phyloP scores from a whole-genome alignment of 768 basidiomycete genomes.

The Cystobasidium onofrii region DNA sequence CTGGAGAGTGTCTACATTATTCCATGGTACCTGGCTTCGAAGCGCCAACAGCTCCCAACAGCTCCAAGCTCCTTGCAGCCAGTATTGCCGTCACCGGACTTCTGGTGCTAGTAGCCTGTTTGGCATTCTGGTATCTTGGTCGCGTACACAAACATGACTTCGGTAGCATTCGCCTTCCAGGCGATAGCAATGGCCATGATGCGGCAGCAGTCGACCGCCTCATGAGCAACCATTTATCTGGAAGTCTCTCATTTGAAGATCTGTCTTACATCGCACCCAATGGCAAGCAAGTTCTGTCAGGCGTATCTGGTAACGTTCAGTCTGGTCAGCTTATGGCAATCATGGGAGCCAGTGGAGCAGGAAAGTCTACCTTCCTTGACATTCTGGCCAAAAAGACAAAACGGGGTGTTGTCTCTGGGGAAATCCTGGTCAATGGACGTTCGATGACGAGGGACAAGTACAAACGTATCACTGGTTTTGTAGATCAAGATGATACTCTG shows the following conservation, averaged over 20 bases:
- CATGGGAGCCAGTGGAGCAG: slow-evolving; percentile 72
- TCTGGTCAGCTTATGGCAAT: slow-evolving; percentile 82
- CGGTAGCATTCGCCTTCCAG: slow-evolving; percentile 56
- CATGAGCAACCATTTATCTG: slow-evolving; percentile 90
- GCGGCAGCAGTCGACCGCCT: slow-evolving; percentile 72
- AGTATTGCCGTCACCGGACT: slow-evolving; percentile 70
- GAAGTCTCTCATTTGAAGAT: slow-evolving; percentile 79
- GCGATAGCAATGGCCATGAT: slow-evolving; percentile 51
- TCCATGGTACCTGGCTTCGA: slow-evolving; percentile 92
- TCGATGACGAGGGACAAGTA: slow-evolving; percentile 65
- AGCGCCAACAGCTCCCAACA: slow-evolving; percentile 74
- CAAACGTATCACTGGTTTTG: slow-evolving; percentile 80
- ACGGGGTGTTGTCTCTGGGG: slow-evolving; percentile 64
- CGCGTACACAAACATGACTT: slow-evolving; percentile 59
- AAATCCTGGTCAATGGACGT: slow-evolving; percentile 76
- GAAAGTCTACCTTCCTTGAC: slow-evolving; percentile 69
- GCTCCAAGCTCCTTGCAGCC: slow-evolving; percentile 69
- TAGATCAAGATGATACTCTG: slow-evolving; percentile 96
- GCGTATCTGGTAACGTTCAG: slow-evolving; percentile 59
- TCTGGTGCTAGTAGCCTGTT: slow-evolving; percentile 60
- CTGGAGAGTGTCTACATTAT: slow-evolving; percentile 88
- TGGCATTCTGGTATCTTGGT: slow-evolving; percentile 85
- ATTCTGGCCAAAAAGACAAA: slow-evolving; percentile 87
- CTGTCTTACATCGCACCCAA: slow-evolving; percentile 66
- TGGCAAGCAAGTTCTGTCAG: slow-evolving; percentile 63